Evolutionary conservation across 2,329 filamentous ascomycete genomes (phyloP).

Genomic region (Cercospora brassicicola): DNA sequence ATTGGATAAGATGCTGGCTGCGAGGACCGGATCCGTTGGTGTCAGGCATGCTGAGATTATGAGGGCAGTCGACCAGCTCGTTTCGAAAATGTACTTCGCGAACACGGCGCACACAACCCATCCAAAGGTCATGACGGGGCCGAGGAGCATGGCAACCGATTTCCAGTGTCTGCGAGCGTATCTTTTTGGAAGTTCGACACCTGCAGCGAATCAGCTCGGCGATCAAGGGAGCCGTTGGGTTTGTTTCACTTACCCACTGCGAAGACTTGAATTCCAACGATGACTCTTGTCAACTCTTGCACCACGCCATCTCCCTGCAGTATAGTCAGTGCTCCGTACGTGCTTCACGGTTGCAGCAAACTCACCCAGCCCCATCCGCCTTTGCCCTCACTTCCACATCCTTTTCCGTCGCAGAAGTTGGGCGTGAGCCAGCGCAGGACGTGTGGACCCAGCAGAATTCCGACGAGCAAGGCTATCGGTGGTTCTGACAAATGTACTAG

Average conservation of each 20-base stretch:
- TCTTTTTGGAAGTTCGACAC: conserved; percentile 41
- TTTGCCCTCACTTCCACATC: conserved; percentile 20
- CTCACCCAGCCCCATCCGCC: conserved; percentile 45
- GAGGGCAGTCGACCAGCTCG: conserved; percentile 49
- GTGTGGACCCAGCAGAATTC: conserved; percentile 48
- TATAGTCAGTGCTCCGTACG: neutral
- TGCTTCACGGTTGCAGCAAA: too few relatives aligned
- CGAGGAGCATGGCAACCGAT: conserved; percentile 52
- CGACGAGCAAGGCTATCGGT: conserved; percentile 49
- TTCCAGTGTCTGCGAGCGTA: conserved; percentile 56
- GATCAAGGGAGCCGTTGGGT: neutral
- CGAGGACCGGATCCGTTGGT: conserved; percentile 58
- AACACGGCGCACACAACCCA: conserved; percentile 52
- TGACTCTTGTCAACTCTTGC: conserved; percentile 47
- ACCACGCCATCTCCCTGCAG: conserved; percentile 42
- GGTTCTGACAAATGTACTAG: conserved; percentile 51
- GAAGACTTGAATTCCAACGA: conserved; percentile 49
- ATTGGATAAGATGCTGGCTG: conserved; percentile 55
- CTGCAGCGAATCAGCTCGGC: conserved; percentile 13
- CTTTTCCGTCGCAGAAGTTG: conserved; percentile 38
- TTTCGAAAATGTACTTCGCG: conserved; percentile 50
- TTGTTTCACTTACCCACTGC: conserved; percentile 27
- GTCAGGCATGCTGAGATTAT: conserved; percentile 58
- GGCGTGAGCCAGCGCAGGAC: conserved; percentile 45
- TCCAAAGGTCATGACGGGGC: conserved; percentile 54